phyloP scores from a whole-genome alignment of 1,284 basidiomycete genomes.

The Lentinus polychrous region DNA sequence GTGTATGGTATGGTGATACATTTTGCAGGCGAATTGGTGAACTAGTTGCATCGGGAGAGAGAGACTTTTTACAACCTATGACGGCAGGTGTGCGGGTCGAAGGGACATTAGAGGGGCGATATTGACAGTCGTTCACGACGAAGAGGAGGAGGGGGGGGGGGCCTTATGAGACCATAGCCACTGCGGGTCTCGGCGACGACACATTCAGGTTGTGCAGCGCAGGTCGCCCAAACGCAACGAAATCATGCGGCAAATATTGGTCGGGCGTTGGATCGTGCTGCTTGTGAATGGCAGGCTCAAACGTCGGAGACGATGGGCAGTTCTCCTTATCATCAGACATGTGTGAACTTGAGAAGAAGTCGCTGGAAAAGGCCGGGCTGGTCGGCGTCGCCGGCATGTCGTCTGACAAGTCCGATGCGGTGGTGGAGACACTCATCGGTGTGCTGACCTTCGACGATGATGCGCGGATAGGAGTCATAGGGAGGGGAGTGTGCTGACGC shows the following conservation, averaged over 20 bases:
- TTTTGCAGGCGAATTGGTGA: constrained; percentile 45
- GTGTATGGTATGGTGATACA: constrained; percentile 66
- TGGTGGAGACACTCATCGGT: constrained; percentile 65
- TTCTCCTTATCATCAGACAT: constrained; percentile 77
- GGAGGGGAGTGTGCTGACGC: constrained; percentile 42
- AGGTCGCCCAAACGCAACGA: constrained; percentile 64
- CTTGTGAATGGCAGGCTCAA: constrained; percentile 68
- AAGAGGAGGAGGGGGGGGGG: too few relatives aligned
- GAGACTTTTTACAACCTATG: constrained; percentile 28
- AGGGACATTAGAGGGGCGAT: constrained; percentile 13
- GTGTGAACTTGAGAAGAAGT: constrained; percentile 42
- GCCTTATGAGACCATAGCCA: constrained; percentile 48
- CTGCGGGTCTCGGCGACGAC: constrained; percentile 40
- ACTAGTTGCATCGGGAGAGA: constrained; percentile 19
- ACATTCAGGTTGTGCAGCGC: constrained; percentile 62
- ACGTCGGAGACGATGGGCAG: constrained; percentile 44
- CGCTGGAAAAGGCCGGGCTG: constrained; percentile 45
- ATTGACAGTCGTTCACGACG: constrained; percentile 11
- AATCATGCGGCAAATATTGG: constrained; percentile 73
- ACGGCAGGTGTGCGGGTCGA: constrained; percentile 15
- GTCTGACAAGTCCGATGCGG: constrained; percentile 67
- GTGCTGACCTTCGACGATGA: constrained; percentile 53
- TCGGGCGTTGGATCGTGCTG: constrained; percentile 61
- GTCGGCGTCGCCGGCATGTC: constrained; percentile 77
- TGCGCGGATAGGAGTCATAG: constrained; percentile 64